Conservation (phyloP, 2,329 filamentous ascomycete genomes). For the Epichloe bromicola region DNA sequence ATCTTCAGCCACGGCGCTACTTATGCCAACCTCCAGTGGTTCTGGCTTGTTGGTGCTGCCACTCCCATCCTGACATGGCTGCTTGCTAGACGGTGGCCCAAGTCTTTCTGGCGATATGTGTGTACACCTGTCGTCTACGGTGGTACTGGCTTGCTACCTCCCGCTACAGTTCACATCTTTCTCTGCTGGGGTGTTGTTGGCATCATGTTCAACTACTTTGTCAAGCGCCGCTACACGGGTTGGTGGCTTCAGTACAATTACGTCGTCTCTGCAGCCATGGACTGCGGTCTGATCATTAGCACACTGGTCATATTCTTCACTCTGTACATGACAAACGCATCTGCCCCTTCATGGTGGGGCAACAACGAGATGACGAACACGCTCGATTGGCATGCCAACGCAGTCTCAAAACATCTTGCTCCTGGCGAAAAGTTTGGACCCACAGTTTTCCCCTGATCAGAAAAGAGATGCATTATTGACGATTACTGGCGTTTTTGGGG, state of each 20-base stretch:
- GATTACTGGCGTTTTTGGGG: background rate
- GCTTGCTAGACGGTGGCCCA: constrained; percentile 47
- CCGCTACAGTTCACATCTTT: constrained; percentile 59
- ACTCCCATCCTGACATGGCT: constrained; percentile 52
- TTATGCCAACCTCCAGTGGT: constrained; percentile 54
- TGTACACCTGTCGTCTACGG: constrained; percentile 58
- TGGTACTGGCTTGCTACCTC: constrained; percentile 49
- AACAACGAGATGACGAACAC: constrained; percentile 36
- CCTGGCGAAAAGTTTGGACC: constrained; percentile 40
- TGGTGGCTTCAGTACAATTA: constrained; percentile 77
- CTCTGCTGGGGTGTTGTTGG: constrained; percentile 58
- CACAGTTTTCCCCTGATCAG: constrained; percentile 9
- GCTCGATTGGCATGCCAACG: constrained; percentile 29
- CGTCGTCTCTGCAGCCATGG: constrained; percentile 57
- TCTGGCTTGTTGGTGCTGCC: constrained; percentile 54
- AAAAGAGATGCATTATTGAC: constrained; percentile 1
- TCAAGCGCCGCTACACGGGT: constrained; percentile 50
- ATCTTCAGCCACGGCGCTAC: constrained; percentile 53
- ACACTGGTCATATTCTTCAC: constrained; percentile 60
- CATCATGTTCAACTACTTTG: constrained; percentile 53
- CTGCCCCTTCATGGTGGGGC: constrained; percentile 49
- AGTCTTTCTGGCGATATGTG: constrained; percentile 49
- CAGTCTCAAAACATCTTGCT: constrained; percentile 28
- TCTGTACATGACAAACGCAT: constrained; percentile 44
- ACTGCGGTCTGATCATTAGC: constrained; percentile 52